phyloP scores from a whole-genome alignment of 2,329 filamentous ascomycete genomes.

The Fusarium torulosum region DNA sequence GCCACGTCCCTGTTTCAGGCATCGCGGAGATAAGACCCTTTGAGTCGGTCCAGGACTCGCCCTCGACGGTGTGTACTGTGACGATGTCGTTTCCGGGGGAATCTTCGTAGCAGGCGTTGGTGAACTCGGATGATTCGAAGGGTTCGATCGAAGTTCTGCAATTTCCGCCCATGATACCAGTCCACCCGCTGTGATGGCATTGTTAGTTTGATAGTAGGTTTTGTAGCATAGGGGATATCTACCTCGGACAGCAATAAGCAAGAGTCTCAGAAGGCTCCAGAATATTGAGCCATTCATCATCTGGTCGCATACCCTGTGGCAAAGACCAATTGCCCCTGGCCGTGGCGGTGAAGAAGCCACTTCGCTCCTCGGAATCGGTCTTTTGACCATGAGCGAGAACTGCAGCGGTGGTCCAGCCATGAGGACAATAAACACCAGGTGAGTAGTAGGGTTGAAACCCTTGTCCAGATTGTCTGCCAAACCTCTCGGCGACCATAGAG shows the following conservation, averaged over 20 bases:
- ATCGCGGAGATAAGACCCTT: constrained; percentile 6
- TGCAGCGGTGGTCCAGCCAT: constrained; percentile 45
- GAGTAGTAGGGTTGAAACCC: constrained; percentile 42
- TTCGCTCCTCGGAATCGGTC: not conserved
- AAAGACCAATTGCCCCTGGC: not conserved
- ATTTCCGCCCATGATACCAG: not conserved
- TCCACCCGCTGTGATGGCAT: constrained; percentile 25
- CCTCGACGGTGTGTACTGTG: constrained; percentile 25
- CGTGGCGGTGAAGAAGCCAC: constrained; percentile 28
- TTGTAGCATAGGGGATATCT: not conserved
- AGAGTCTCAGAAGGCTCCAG: constrained; percentile 40
- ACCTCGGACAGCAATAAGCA: constrained; percentile 44
- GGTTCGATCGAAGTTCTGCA: constrained; percentile 30
- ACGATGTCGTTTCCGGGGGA: not conserved
- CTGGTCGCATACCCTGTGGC: not conserved
- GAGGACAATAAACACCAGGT: constrained; percentile 43
- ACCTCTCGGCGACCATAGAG: not conserved
- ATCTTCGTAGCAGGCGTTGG: not conserved
- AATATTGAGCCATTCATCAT: constrained; percentile 9
- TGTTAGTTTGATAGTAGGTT: not conserved
- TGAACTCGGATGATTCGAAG: constrained; percentile 4
- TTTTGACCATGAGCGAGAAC: constrained; percentile 18
- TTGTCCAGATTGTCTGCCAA: constrained; percentile 1
- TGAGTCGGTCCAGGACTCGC: constrained; percentile 9
- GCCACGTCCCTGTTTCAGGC: not conserved